Conservation (phyloP, 2,329 filamentous ascomycete genomes). For the Aureobasidium sp. region DNA sequence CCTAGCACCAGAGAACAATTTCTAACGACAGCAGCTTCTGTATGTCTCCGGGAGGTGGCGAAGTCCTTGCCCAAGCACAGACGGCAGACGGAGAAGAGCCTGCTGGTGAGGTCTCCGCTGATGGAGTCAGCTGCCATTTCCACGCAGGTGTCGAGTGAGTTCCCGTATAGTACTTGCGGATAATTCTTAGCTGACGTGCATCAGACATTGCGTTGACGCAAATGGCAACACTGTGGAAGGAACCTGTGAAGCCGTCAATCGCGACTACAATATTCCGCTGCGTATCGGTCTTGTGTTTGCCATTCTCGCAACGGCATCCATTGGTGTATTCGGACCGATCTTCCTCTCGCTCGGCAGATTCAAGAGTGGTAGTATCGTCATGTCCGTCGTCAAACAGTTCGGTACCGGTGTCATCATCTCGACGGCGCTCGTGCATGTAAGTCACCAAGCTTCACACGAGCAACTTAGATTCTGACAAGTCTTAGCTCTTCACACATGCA, state of each 20-base stretch:
- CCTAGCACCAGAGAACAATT: neutral
- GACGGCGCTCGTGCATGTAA: slow-evolving; percentile 60
- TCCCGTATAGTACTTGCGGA: neutral
- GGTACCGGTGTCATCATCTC: slow-evolving; percentile 65
- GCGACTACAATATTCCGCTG: slow-evolving; percentile 59
- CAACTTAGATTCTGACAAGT: neutral
- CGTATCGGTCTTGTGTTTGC: slow-evolving; percentile 65
- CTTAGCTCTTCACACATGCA: slow-evolving; percentile 62
- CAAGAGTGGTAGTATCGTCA: slow-evolving; percentile 39
- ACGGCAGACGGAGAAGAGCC: slow-evolving; percentile 23
- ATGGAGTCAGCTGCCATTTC: slow-evolving; percentile 52
- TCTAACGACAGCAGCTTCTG: slow-evolving; percentile 44
- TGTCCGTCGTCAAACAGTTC: slow-evolving; percentile 61
- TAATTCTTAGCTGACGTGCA: slow-evolving; percentile 21
- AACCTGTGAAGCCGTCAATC: slow-evolving; percentile 39
- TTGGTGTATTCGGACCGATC: slow-evolving; percentile 63
- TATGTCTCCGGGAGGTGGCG: slow-evolving; percentile 48
- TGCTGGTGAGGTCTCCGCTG: neutral
- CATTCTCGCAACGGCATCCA: slow-evolving; percentile 57
- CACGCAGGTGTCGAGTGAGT: slow-evolving; percentile 66
- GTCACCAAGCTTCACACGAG: slow-evolving; percentile 16
- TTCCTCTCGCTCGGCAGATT: slow-evolving; percentile 49
- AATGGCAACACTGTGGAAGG: slow-evolving; percentile 24
- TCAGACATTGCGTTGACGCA: slow-evolving; percentile 48
- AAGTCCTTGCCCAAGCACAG: slow-evolving; percentile 48